Evolutionary conservation across 495 filamentous ascomycete species (phyloP).

Genomic region (Aspergillus panamensis): DNA sequence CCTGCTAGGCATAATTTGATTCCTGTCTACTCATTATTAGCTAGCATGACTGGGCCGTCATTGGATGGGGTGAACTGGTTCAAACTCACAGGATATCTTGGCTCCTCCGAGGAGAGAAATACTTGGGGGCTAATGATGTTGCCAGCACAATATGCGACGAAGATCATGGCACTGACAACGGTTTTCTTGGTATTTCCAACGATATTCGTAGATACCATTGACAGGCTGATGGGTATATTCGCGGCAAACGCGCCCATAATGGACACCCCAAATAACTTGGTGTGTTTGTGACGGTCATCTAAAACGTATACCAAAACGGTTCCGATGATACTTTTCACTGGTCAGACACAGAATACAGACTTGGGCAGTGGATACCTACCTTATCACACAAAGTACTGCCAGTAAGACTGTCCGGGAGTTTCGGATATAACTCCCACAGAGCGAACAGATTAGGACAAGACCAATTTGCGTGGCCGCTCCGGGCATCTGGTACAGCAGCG

Average conservation of each 20-base stretch:
- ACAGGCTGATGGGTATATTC: slow-evolving; percentile 2
- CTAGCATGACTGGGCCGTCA: neutral
- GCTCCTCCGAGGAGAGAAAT: slow-evolving; percentile 3
- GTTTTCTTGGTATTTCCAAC: slow-evolving; percentile 6
- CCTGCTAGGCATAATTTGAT: neutral
- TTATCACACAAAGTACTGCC: neutral
- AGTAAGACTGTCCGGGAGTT: neutral
- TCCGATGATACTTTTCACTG: neutral
- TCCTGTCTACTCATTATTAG: neutral
- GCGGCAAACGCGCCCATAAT: neutral
- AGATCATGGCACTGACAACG: slow-evolving; percentile 4
- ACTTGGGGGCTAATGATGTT: slow-evolving; percentile 10
- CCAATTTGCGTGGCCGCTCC: slow-evolving; percentile 4
- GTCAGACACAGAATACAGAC: neutral
- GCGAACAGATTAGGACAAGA: neutral
- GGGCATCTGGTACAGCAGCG: slow-evolving; percentile 9
- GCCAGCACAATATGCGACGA: slow-evolving; percentile 5
- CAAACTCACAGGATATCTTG: slow-evolving; percentile 2
- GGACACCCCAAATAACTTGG: neutral
- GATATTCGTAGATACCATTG: slow-evolving; percentile 1
- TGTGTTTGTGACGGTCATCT: neutral
- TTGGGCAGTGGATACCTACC: neutral
- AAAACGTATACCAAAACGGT: neutral
- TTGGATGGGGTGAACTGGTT: neutral
- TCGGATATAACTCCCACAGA: neutral